Base-by-base conservation (phyloP, 148 eudicot genomes). In the Rheum nobile region DNA sequence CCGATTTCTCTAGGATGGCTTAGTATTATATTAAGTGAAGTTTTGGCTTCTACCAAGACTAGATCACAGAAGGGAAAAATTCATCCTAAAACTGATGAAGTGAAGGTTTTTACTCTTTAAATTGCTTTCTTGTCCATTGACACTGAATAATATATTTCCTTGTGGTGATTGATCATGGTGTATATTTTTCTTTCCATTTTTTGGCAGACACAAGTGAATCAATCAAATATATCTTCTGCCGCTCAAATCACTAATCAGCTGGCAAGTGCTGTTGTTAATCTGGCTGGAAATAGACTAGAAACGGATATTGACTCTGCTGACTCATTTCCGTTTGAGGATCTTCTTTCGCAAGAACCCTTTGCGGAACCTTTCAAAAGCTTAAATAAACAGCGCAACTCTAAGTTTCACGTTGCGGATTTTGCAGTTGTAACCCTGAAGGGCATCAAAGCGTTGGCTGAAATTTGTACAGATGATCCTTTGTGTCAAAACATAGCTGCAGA, bases 1-100 rank as follows among this genome's bases (percentile, higher is more conserved):
- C 90, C 94, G 0, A 85, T 96, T 70, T 96, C 99, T 80, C 97
- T 92, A 82, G 97, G 84, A 75, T 96, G 99, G 99, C 82, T 96
- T 81, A 80, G 91, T 84, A 78, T 96, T 74, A 77, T 92, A 77
- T 80, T 96, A n/a, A 80, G 77, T 78, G 94, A 92, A 82, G 75
- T 89, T 77, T 74, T 96, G 80, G 79, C 76, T 44, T 80, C 85
- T 72, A 81, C 75, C 28, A 90, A 92, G 83, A 76, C 67, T 52
- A 67, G 78, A 71, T 85, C 89, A 65, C 59, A 71, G 71, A 88
- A 90, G 83, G 99, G 86, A 76, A 86, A 39, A 78, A 68, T 84
- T 79, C 92, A 78, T 78, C 90, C 80, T 14, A 83, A 87, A 67
- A 83, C 74, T 54, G 88, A 85, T 74, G 87, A 87, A 87, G 94